Percentiles rank a stretch among this genome's conserved stretches.
Conservation (phyloP, 345 rosid genomes). For the Euphorbia tirucalli region DNA sequence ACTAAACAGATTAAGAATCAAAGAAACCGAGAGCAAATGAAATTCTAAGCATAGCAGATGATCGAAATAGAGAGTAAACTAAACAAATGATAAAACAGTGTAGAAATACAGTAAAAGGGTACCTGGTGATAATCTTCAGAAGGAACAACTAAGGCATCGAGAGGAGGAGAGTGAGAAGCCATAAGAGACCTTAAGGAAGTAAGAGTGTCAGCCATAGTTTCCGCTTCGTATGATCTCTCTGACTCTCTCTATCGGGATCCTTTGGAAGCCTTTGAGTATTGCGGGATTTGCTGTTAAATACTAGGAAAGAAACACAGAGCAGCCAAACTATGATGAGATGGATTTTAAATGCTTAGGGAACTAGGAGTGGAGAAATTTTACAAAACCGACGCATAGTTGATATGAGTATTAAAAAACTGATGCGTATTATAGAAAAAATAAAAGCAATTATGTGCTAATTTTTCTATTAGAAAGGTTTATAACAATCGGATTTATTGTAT, state of each 20-base stretch:
- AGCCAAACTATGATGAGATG: background rate
- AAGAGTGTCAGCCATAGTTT: constrained; percentile 55
- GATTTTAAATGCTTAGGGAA: background rate
- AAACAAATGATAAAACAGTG: background rate
- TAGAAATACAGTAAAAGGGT: background rate
- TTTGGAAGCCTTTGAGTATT: background rate
- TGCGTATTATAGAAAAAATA: too few species aligned
- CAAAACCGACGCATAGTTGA: too few species aligned
- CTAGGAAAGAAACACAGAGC: background rate
- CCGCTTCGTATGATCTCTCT: background rate
- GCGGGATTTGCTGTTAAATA: background rate
- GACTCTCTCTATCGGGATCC: background rate
- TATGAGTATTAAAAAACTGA: too few species aligned
- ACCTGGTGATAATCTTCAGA: constrained; percentile 98
- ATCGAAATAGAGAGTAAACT: background rate
- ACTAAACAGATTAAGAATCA: background rate
- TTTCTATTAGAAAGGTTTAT: too few species aligned
- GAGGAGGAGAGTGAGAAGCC: constrained; percentile 94
- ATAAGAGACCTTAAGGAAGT: constrained; percentile 71
- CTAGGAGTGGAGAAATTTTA: too few species aligned
- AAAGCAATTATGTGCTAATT: too few species aligned
- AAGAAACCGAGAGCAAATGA: background rate
- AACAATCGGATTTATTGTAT: too few species aligned
- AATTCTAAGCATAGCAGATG: background rate
- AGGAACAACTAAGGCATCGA: constrained; percentile 76